A percentile compares a stretch with the other conserved stretches of the same genome.
These are phyloP conservation scores for Umbilicus rupestris DNA, from an alignment of 164 flowering plant species.

Conservation along the genomic window DNA sequence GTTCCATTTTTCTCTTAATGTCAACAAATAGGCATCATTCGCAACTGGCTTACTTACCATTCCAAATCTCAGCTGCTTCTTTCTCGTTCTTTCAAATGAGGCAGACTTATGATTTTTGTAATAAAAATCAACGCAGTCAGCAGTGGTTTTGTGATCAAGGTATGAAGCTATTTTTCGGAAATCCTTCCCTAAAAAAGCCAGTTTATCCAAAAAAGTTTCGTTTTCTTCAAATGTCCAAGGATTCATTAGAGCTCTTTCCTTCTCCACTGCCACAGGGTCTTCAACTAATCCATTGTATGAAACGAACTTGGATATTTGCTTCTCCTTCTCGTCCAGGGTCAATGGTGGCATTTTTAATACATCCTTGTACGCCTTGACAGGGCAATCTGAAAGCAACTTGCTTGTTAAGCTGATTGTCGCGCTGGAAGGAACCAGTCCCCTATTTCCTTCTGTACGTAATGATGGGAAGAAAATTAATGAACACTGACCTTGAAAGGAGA, in stretches of 20 bases:
- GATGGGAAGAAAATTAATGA: not conserved
- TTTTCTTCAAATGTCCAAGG: constrained; percentile 83
- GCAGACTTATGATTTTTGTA: constrained; percentile 95
- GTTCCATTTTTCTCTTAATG: constrained; percentile 50
- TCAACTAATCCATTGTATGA: constrained; percentile 80
- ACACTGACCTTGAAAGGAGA: not conserved
- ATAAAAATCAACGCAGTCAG: constrained; percentile 90
- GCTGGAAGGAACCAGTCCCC: constrained; percentile 23
- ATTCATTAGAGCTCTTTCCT: constrained; percentile 62
- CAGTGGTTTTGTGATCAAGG: constrained; percentile 79
- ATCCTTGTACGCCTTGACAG: constrained; percentile 32
- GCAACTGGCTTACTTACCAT: constrained; percentile 39
- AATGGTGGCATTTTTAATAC: constrained; percentile 72
- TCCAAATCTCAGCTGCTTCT: constrained; percentile 18
- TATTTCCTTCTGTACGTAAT: constrained; percentile 38
- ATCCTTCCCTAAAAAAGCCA: constrained; percentile 69
- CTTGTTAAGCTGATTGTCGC: constrained; percentile 18
- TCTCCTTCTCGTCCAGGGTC: constrained; percentile 61
- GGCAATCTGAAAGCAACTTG: constrained; percentile 51
- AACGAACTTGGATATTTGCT: constrained; percentile 40
- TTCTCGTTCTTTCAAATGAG: constrained; percentile 51
- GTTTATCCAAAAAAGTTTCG: constrained; percentile 66
- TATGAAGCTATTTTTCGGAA: constrained; percentile 76
- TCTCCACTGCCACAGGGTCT: constrained; percentile 81
- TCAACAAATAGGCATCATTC: constrained; percentile 39